Percentiles rank a stretch among this genome's conserved stretches.
These are phyloP conservation scores for Hericium rajendrae DNA, from an alignment of 768 basidiomycete genomes.

Conservation along the genomic window DNA sequence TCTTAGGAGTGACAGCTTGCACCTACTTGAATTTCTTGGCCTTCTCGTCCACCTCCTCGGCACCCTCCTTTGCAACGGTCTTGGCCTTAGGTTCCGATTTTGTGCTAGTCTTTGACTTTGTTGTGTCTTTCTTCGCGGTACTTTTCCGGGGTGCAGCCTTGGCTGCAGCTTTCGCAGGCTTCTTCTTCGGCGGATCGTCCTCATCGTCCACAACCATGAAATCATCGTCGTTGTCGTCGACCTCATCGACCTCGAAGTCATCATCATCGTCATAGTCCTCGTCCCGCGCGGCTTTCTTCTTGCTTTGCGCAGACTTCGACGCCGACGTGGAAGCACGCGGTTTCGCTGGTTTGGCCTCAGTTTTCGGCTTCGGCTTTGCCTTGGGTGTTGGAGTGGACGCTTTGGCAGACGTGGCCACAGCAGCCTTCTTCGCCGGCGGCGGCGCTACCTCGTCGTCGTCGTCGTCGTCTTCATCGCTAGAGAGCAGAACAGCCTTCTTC, in stretches of 20 bases:
- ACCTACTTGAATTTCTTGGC: constrained; percentile 30
- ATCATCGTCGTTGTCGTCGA: constrained; percentile 14
- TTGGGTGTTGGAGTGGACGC: not conserved
- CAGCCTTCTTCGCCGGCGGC: constrained; percentile 34
- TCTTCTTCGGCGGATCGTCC: constrained; percentile 10
- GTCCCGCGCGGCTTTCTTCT: constrained; percentile 24
- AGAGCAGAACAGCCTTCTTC: not conserved
- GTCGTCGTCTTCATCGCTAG: not conserved
- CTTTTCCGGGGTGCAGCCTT: not conserved
- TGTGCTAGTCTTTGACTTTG: constrained; percentile 12
- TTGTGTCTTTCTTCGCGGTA: not conserved
- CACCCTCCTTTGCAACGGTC: constrained; percentile 5
- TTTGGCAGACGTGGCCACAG: constrained; percentile 11
- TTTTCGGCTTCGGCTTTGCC: not conserved
- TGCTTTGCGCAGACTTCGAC: constrained; percentile 18
- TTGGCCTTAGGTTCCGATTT: constrained; percentile 12
- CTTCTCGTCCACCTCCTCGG: constrained; percentile 14
- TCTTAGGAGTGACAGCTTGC: not conserved
- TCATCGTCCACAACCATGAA: constrained; percentile 13
- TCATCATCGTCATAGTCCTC: constrained; percentile 26
- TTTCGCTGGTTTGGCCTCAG: constrained; percentile 14
- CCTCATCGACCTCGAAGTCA: constrained; percentile 12
- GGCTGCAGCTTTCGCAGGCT: not conserved
- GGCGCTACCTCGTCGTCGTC: constrained; percentile 13
- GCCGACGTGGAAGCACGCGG: constrained; percentile 8